Percentiles rank a stretch among this genome's conserved stretches.
Conservation (phyloP, 2,329 filamentous ascomycete genomes). For the Penicillium sp. region DNA sequence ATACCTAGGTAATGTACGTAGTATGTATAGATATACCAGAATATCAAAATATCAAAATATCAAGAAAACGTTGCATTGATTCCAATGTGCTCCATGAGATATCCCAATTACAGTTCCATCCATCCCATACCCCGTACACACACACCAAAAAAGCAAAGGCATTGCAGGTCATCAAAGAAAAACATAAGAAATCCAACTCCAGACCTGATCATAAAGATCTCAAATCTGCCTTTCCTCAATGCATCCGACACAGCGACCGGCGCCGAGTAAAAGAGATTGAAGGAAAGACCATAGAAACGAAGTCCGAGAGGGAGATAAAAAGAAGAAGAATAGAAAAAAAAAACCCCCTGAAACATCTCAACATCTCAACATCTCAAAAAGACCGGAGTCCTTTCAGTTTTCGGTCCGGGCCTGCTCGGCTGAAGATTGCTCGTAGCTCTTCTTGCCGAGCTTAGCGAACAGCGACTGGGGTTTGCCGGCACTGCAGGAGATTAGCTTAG, state of each 20-base stretch:
- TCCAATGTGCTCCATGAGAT: conserved; percentile 9
- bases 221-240: conserved; percentile 7
- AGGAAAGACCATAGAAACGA: conserved; percentile 1
- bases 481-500: conserved; percentile 19
- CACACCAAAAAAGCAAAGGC: conserved; percentile 15
- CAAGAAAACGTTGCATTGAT: conserved; percentile 1
- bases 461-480: conserved; percentile 43
- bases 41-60: neutral
- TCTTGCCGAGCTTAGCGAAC: conserved; percentile 47
- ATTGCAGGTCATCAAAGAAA: conserved; percentile 23
- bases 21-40: neutral
- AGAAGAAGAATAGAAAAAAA: neutral
- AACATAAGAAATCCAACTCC: neutral
- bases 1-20: too few relatives aligned
- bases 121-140: conserved; percentile 15
- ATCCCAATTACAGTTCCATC: conserved; percentile 10
- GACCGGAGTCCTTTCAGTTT: conserved; percentile 8
- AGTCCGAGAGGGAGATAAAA: neutral
- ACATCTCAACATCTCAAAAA: neutral
- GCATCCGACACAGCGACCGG: conserved; percentile 11
- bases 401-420: conserved; percentile 14
- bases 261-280: conserved; percentile 9
- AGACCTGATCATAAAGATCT: neutral
- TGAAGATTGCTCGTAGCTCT: conserved; percentile 41
- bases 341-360: neutral